Percentiles rank a stretch among this genome's conserved stretches.
Evolutionary conservation across 2,329 filamentous ascomycete genomes (phyloP).

Genomic region (Fusarium pseudoanthophilum): DNA sequence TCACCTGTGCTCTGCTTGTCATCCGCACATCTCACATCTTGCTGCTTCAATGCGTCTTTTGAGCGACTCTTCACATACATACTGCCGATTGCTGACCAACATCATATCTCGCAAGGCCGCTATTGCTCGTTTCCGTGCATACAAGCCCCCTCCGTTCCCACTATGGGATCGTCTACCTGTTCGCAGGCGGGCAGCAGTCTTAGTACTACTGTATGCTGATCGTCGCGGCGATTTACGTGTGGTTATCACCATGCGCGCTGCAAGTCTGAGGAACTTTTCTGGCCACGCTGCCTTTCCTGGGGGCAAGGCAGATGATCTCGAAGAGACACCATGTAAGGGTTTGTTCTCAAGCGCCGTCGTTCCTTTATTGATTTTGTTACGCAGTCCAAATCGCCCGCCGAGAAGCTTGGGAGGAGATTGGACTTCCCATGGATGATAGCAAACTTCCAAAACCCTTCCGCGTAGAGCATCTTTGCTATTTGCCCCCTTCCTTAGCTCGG

Average conservation of each 20-base stretch:
- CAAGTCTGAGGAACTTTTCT: slow-evolving; percentile 74
- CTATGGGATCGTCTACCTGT: slow-evolving; percentile 70
- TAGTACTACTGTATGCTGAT: slow-evolving; percentile 90
- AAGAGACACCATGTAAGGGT: slow-evolving; percentile 69
- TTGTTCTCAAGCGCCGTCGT: neutral
- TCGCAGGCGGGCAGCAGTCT: slow-evolving; percentile 82
- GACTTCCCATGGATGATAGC: slow-evolving; percentile 77
- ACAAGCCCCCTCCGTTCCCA: slow-evolving; percentile 69
- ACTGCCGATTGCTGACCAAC: slow-evolving; percentile 24
- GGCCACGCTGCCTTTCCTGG: slow-evolving; percentile 90
- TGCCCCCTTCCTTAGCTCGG: slow-evolving; percentile 79
- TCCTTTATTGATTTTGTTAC: neutral
- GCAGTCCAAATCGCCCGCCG: slow-evolving; percentile 84
- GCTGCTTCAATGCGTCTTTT: slow-evolving; percentile 27
- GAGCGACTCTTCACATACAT: slow-evolving; percentile 5
- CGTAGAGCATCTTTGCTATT: slow-evolving; percentile 87
- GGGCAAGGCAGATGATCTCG: slow-evolving; percentile 71
- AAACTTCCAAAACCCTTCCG: slow-evolving; percentile 80
- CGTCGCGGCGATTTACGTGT: slow-evolving; percentile 79
- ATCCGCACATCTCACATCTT: neutral
- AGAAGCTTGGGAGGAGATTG: slow-evolving; percentile 94
- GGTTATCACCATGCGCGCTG: slow-evolving; percentile 75
- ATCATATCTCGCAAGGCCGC: slow-evolving; percentile 58
- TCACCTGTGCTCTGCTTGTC: neutral
- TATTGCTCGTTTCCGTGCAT: slow-evolving; percentile 69